These are phyloP conservation scores for Lentinula aciculospora DNA, from an alignment of 768 basidiomycete species.

Conservation along the genomic window DNA sequence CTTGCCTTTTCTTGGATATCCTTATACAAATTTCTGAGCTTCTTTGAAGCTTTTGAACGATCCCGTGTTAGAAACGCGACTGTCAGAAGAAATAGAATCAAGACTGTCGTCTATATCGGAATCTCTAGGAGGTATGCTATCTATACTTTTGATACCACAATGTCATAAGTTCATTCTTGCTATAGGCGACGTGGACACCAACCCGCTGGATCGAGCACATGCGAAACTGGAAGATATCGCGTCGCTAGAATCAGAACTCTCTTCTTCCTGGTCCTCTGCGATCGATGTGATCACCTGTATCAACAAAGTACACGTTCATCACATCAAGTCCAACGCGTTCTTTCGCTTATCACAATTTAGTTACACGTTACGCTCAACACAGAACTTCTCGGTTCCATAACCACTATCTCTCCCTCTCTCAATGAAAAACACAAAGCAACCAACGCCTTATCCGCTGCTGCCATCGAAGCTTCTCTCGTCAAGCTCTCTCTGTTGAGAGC, in stretches of 20 bases:
- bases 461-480: slow-evolving; percentile 40
- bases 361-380: slow-evolving; percentile 25
- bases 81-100: neutral
- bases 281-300: neutral
- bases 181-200: neutral
- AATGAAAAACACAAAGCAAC: slow-evolving; percentile 26
- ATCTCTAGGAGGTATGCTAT: neutral
- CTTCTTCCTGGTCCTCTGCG: neutral
- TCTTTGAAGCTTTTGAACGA: neutral
- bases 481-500: slow-evolving; percentile 42
- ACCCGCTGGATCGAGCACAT: neutral
- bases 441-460: slow-evolving; percentile 35
- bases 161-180: no score
- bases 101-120: neutral
- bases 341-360: slow-evolving; percentile 13
- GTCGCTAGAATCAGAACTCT: neutral
- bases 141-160: neutral
- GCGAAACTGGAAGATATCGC: neutral
- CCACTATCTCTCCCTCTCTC: slow-evolving; percentile 20
- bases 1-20: neutral
- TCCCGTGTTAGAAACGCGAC: neutral
- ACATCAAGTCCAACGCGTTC: neutral
- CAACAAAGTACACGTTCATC: neutral
- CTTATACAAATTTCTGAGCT: neutral
- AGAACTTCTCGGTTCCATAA: slow-evolving; percentile 20